Evolutionary conservation across 805 yeast genomes (phyloP), one percentile per base, ranked within the genome.

Genomic region (Nakazawaea ishiwadae): DNA sequence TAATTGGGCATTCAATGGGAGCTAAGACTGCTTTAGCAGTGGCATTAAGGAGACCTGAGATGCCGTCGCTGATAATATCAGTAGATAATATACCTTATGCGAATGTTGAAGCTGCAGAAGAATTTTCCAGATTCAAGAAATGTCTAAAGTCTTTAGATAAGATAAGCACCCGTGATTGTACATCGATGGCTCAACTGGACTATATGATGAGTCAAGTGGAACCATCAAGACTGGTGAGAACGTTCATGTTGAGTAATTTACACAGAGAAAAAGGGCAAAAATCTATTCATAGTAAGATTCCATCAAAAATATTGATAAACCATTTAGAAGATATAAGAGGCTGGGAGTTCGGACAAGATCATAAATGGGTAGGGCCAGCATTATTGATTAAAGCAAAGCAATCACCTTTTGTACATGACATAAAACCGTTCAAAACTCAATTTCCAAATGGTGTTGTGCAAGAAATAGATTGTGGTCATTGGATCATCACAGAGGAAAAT

Each of bases 21-120:
- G 98, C 96, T 3, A 90, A 93, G 55, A 74, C 89, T 0, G 96
- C 84, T 11, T 87, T 93, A 96, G 82, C 88, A 0, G 69, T 84
- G 19, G 84, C 87, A 0, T 60, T 93, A 40, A 64, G 84, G 39
- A 67, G 75, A 29, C 91, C 91, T 0, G 73, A 77, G 1, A 47
- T 77, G 5, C 78, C 79, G 3, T 69, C 66, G 32, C 69, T 73
- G 71, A 59, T 79, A 49, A 77, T 77, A 24, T 70, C 81, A 15
- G 95, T 83, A 17, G 99, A 91, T 55, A 93, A 90, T 55, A 81
- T 95, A 0, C 98, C 99, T 0, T 76, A 54, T 31, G 35, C 44
- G 14, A 34, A 51, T 52, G 21, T 26, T 24, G 26, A 29, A 11
- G 39, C 35, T 9, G 27, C 4, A 20, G 31, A 33, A 4, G 65